Evolutionary conservation across 768 basidiomycete species (phyloP).

Genomic region (Trametes sanguinea): DNA sequence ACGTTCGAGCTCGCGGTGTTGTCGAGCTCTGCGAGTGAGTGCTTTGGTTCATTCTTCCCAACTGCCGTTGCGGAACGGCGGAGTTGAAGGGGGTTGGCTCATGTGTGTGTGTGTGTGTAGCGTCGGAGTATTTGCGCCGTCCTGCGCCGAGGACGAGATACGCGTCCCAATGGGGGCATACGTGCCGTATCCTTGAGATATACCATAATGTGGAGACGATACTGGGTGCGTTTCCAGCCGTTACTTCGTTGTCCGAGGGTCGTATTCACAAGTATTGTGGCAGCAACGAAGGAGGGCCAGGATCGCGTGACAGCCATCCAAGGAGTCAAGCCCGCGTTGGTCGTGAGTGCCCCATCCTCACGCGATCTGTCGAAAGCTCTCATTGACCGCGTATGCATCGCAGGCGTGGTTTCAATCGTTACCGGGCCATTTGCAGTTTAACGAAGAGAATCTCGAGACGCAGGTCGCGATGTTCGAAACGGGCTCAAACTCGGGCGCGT

Average conservation of each 20-base stretch:
- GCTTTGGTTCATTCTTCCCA: no score
- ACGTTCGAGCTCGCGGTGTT: slow-evolving; percentile 62
- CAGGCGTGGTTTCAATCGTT: slow-evolving; percentile 69
- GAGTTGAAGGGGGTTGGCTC: not conserved
- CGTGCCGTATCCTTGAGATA: slow-evolving; percentile 68
- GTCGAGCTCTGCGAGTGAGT: slow-evolving; percentile 25
- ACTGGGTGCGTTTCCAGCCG: slow-evolving; percentile 43
- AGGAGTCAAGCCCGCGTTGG: slow-evolving; percentile 15
- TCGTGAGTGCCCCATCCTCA: slow-evolving; percentile 12
- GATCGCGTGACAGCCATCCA: slow-evolving; percentile 20
- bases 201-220: slow-evolving; percentile 61
- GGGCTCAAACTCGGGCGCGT: slow-evolving; percentile 73
- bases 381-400: not conserved
- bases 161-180: slow-evolving; percentile 75
- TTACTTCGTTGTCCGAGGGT: not conserved
- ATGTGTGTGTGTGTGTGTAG: not conserved
- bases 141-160: slow-evolving; percentile 60
- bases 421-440: slow-evolving; percentile 72
- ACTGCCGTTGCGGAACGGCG: no score
- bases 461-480: slow-evolving; percentile 82
- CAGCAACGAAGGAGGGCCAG: slow-evolving; percentile 24
- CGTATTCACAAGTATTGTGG: not conserved
- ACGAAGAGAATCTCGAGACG: slow-evolving; percentile 64
- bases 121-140: slow-evolving; percentile 67
- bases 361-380: no score